Conservation (phyloP, 169 alveolate genomes). For the Condylostoma magnum region DNA sequence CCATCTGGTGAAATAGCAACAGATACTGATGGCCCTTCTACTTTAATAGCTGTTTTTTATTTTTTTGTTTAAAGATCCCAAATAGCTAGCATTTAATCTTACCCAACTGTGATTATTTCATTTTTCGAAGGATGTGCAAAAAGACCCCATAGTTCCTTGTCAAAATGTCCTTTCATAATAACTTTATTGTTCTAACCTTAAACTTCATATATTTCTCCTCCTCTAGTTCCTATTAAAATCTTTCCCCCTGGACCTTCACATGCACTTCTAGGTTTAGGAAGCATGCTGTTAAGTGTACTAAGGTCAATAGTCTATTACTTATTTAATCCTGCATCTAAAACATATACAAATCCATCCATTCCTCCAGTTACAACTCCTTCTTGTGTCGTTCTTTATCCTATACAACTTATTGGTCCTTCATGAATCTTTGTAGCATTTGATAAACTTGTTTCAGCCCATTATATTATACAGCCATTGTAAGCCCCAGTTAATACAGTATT, state of each 20-base stretch:
- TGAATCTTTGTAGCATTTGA: conserved; percentile 65
- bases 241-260: conserved; percentile 62
- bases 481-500: conserved; percentile 66
- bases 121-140: conserved; percentile 68
- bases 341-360: conserved; percentile 61
- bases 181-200: conserved; percentile 34
- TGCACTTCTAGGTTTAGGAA: conserved; percentile 64
- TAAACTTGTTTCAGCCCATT: conserved; percentile 63
- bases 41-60: conserved; percentile 34
- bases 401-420: conserved; percentile 52
- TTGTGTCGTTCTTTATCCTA: conserved; percentile 56
- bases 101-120: conserved; percentile 77
- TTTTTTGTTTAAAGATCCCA: conserved; percentile 70
- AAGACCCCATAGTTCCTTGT: conserved; percentile 83
- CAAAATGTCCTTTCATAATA: conserved; percentile 71
- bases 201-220: conserved; percentile 79
- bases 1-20: conserved; percentile 66
- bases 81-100: conserved; percentile 74
- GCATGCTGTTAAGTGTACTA: conserved; percentile 29
- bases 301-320: conserved; percentile 29
- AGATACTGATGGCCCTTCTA: conserved; percentile 59
- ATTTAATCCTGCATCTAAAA: conserved; percentile 54
- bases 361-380: conserved; percentile 81
- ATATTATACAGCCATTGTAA: conserved; percentile 62
- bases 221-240: conserved; percentile 79